phyloP scores from a whole-genome alignment of 2,329 filamentous ascomycete genomes.

The Verticillium alfalfae region DNA sequence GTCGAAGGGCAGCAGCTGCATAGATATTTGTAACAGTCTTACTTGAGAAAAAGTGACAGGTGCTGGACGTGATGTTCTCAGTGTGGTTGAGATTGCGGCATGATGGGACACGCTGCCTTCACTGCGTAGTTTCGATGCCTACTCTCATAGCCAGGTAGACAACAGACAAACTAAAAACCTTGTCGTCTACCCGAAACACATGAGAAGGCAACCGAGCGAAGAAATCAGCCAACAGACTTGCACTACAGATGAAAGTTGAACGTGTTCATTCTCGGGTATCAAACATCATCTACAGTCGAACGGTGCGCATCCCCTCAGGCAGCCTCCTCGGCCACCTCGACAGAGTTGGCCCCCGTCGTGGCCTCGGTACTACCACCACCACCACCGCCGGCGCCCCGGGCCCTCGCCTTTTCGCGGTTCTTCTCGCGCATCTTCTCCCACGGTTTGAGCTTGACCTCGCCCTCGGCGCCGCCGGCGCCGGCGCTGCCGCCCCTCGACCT shows the following conservation, averaged over 20 bases:
- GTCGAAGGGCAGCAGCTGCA: too few species aligned
- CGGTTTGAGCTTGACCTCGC: background rate
- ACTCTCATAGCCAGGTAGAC: too few species aligned
- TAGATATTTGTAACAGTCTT: too few species aligned
- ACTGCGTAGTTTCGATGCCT: too few species aligned
- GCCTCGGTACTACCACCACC: background rate
- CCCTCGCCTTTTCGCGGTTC: background rate
- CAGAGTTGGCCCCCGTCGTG: background rate
- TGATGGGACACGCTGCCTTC: too few species aligned
- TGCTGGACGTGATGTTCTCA: too few species aligned
- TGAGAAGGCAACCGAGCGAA: too few species aligned
- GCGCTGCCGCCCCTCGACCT: slow-evolving; percentile 24
- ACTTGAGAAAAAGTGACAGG: too few species aligned
- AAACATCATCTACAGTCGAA: slow-evolving; percentile 6
- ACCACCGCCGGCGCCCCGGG: background rate
- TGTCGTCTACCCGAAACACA: too few species aligned
- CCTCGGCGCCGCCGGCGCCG: background rate
- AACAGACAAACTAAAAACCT: too few species aligned
- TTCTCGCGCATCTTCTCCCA: background rate
- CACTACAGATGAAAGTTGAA: background rate
- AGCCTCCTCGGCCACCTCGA: background rate
- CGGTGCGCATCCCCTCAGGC: background rate
- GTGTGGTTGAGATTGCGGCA: too few species aligned
- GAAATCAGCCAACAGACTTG: too few species aligned
- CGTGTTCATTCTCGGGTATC: slow-evolving; percentile 8